phyloP scores from a whole-genome alignment of 2,329 filamentous ascomycete genomes.

The Lasiodiplodia gonubiensis region DNA sequence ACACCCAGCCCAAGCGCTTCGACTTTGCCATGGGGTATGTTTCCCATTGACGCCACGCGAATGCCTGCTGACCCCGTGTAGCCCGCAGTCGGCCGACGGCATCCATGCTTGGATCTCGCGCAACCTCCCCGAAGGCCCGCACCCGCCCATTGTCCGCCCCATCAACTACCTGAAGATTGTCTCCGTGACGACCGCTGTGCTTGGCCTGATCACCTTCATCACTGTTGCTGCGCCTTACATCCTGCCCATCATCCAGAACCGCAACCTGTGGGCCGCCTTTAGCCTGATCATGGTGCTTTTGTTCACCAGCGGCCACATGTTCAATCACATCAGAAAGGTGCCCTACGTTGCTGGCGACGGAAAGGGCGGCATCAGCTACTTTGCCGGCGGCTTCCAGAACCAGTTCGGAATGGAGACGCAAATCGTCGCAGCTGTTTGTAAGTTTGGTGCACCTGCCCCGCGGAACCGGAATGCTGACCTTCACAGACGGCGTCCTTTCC shows the following conservation, averaged over 20 bases:
- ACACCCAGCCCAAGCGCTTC: constrained; percentile 74
- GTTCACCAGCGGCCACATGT: constrained; percentile 98
- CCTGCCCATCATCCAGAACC: constrained; percentile 81
- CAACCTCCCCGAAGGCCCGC: constrained; percentile 74
- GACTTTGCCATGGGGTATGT: constrained; percentile 83
- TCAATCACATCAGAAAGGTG: constrained; percentile 96
- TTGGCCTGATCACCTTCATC: constrained; percentile 72
- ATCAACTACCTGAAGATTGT: constrained; percentile 84
- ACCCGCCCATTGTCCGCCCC: constrained; percentile 79
- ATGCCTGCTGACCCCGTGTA: constrained; percentile 43
- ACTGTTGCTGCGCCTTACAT: constrained; percentile 79
- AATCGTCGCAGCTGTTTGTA: constrained; percentile 92
- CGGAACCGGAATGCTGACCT: constrained; percentile 28
- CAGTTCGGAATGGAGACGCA: constrained; percentile 96
- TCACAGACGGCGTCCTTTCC: constrained; percentile 74
- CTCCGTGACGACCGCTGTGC: constrained; percentile 68
- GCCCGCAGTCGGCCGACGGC: constrained; percentile 75
- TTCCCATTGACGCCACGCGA: too few relatives aligned
- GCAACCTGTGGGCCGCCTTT: constrained; percentile 90
- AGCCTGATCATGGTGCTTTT: constrained; percentile 88
- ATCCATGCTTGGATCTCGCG: constrained; percentile 79
- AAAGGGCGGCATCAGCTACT: constrained; percentile 84
- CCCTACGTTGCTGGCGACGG: constrained; percentile 90
- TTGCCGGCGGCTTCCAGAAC: constrained; percentile 89
- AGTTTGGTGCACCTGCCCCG: constrained; percentile 47